Conservation (phyloP, 345 rosid species). For the Chamaenerion angustifolium region DNA sequence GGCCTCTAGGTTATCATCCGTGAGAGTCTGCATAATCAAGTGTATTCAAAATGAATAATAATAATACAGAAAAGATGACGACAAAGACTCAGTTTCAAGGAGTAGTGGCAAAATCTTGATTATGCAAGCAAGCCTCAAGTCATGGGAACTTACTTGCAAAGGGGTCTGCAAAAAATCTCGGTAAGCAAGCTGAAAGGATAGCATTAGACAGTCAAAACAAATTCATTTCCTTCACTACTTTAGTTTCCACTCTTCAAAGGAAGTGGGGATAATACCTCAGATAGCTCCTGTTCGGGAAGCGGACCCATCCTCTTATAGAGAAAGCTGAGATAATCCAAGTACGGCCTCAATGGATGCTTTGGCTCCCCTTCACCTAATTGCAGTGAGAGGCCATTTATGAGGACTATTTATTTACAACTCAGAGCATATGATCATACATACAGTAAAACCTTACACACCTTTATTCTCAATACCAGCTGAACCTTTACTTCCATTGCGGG, state of each 20-base stretch:
- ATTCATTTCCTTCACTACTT: no score
- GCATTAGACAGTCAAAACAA: conserved; percentile 10
- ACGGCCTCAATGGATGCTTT: conserved; percentile 60
- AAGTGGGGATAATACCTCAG: conserved; percentile 42
- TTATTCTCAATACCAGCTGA: conserved; percentile 15
- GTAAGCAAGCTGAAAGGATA: conserved; percentile 65
- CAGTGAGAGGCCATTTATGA: background rate
- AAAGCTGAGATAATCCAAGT: conserved; percentile 77
- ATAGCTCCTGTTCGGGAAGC: conserved; percentile 82
- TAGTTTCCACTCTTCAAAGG: background rate
- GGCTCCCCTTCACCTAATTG: conserved; percentile 25
- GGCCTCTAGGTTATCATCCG: conserved; percentile 99
- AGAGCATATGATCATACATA: no score
- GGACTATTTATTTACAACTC: no score
- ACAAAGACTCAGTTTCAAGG: background rate
- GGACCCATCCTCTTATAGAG: conserved; percentile 85
- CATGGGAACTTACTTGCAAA: conserved; percentile 56
- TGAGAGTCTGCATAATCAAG: conserved; percentile 61
- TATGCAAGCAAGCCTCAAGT: background rate
- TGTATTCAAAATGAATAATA: conserved; percentile 6
- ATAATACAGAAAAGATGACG: background rate
- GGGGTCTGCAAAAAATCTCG: conserved; percentile 93
- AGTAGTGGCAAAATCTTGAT: background rate
- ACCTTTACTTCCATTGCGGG: conserved; percentile 16
- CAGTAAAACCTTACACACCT: conserved; percentile 20